Conservation (phyloP, 1,139 yeast species). For the Sugiyamaella pinicola region DNA sequence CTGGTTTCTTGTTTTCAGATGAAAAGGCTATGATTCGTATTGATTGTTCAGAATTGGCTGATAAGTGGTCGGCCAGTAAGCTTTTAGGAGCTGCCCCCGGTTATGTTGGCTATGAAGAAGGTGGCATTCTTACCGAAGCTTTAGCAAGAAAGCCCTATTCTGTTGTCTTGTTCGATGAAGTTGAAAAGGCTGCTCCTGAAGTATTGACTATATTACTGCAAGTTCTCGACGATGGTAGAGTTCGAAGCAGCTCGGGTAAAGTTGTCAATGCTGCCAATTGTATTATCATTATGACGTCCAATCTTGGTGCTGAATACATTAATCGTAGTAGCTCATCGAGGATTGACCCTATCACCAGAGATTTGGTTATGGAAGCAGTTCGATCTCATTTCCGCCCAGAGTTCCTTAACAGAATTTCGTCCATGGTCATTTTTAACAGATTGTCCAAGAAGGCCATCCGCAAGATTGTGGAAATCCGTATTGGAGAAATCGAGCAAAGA, state of each 20-base stretch:
- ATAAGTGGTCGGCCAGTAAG: slow-evolving; percentile 93
- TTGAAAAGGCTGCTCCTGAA: slow-evolving; percentile 99
- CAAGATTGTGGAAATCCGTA: slow-evolving; percentile 84
- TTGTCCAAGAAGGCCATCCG: slow-evolving; percentile 88
- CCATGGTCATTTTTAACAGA: slow-evolving; percentile 89
- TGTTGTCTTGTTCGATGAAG: slow-evolving; percentile 92
- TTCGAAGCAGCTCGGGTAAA: slow-evolving; percentile 92
- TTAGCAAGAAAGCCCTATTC: slow-evolving; percentile 91
- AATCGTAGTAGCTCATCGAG: slow-evolving; percentile 59
- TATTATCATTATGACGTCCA: slow-evolving; percentile 94
- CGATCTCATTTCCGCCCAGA: slow-evolving; percentile 94
- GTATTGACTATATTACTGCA: slow-evolving; percentile 89
- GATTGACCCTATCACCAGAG: slow-evolving; percentile 66
- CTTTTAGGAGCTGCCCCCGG: slow-evolving; percentile 98
- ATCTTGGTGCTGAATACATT: slow-evolving; percentile 91
- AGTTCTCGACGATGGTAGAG: slow-evolving; percentile 93
- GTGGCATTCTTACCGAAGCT: slow-evolving; percentile 94
- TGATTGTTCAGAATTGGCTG: slow-evolving; percentile 95
- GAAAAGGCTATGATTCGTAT: slow-evolving; percentile 96
- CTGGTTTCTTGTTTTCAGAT: slow-evolving; percentile 93
- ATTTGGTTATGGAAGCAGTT: slow-evolving; percentile 82
- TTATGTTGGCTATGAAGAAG: slow-evolving; percentile 96
- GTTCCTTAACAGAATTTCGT: slow-evolving; percentile 91
- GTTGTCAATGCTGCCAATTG: slow-evolving; percentile 90
- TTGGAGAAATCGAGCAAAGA: slow-evolving; percentile 80